Percentiles rank a stretch among this genome's conserved stretches.
These are phyloP conservation scores for Fusarium zealandicum DNA, from an alignment of 2,329 filamentous ascomycete species.

Conservation along the genomic window DNA sequence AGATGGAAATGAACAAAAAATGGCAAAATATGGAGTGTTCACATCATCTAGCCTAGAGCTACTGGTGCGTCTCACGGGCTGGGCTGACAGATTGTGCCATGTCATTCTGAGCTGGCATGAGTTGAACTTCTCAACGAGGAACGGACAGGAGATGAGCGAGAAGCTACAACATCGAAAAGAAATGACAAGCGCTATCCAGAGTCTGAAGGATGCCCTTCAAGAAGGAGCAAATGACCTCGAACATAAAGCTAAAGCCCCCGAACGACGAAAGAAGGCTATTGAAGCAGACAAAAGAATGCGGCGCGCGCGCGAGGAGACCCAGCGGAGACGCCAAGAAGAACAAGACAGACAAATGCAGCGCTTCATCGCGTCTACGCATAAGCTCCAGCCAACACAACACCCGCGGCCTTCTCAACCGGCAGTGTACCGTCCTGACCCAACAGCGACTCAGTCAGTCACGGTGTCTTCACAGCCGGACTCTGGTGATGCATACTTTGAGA, in stretches of 20 bases:
- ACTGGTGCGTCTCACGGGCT: slow-evolving; percentile 23
- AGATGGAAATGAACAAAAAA: not conserved
- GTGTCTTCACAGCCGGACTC: not conserved
- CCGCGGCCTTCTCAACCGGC: no score
- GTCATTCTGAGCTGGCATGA: slow-evolving; percentile 18
- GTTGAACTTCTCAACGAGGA: slow-evolving; percentile 4
- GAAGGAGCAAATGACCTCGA: slow-evolving; percentile 17
- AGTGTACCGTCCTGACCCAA: not conserved
- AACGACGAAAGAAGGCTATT: slow-evolving; percentile 1
- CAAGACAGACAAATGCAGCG: slow-evolving; percentile 26
- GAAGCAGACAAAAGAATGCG: slow-evolving; percentile 16
- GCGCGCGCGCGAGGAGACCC: slow-evolving; percentile 7
- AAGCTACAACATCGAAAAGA: slow-evolving; percentile 5
- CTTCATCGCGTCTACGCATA: slow-evolving; percentile 32
- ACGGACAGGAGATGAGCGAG: not conserved
- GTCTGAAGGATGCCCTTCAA: slow-evolving; percentile 1
- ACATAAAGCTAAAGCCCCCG: not conserved
- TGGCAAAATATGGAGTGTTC: slow-evolving; percentile 23
- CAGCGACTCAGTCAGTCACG: not conserved
- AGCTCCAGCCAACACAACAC: not conserved
- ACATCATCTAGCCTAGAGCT: slow-evolving; percentile 26
- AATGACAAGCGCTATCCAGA: not conserved
- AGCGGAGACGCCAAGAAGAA: not conserved
- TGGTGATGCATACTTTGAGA: slow-evolving; percentile 28
- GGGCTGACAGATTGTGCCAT: slow-evolving; percentile 26